Base-by-base conservation (phyloP, 2,329 filamentous ascomycete species). In the Amesomyces nigricolor region DNA sequence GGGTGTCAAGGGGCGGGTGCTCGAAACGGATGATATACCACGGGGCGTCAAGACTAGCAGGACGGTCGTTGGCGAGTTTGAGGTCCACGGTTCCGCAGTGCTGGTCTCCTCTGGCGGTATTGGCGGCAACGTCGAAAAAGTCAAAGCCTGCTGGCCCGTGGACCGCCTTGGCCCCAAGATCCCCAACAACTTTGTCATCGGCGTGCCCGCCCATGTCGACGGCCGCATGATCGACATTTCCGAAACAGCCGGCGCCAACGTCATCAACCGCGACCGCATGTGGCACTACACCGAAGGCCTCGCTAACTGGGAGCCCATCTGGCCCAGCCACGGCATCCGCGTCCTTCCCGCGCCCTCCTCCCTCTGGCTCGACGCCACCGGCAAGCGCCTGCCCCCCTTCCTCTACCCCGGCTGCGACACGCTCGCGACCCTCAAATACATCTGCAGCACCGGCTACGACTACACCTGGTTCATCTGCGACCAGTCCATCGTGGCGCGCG, bases 271-370 rank as follows among this genome's bases (percentile, higher is more conserved):
- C 47, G 82, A 85, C 63, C 72, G 82, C 43, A 84, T 85, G 81
- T 85, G 82, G 82, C 81, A 85, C 65, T 85, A 85, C 64, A 84
- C 80, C 10, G 82, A 85, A 62, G 82, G 82, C 0, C 66, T 85
- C 10, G 71, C 75, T 51, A 84, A 85, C 65, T 85, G 81, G 81
- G 69, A 83, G 53, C 73, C 80, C 4, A 83, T 85, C 66, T 85
- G 81, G 81, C 81, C 80, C 0, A 57, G 62, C 13, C 82, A 85
- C 62, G 81, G 81, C 17, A 85, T 85, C 59, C 78, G 81, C 35
- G 74, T 85, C 2, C 69, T 85, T 13, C 80, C 82, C 0, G 82
- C 77, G 0, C 82, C 82, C 0, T 83, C 80, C 0, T 82, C 80
- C 2, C 75, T 85, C 4, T 85, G 81, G 81, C 75, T 85, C 0